phyloP scores from a whole-genome alignment of 768 basidiomycete species.

The Mycena sanguinolenta region DNA sequence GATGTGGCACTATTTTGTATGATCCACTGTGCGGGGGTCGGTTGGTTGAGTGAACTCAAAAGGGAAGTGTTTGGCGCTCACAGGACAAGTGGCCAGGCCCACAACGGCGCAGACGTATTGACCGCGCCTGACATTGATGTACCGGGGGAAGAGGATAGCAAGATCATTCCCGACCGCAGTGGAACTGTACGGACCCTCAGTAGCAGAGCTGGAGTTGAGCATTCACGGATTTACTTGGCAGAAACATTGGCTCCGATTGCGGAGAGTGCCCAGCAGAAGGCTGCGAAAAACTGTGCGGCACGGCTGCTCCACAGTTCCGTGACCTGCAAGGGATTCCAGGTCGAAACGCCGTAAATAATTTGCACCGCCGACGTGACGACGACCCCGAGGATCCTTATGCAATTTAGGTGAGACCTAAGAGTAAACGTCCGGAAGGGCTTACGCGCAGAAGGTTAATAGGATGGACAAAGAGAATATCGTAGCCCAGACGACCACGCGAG shows the following conservation, averaged over 20 bases:
- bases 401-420: background rate
- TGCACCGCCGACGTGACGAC: constrained; percentile 72
- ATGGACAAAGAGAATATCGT: constrained; percentile 37
- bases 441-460: constrained; percentile 39
- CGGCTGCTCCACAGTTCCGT: constrained; percentile 75
- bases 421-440: constrained; percentile 29
- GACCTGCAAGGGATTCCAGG: constrained; percentile 49
- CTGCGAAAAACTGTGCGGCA: constrained; percentile 73
- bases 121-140: constrained; percentile 54
- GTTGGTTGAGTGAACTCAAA: constrained; percentile 36
- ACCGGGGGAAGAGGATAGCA: constrained; percentile 65
- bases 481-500: constrained; percentile 36
- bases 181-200: constrained; percentile 20
- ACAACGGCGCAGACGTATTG: constrained; percentile 70
- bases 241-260: constrained; percentile 37
- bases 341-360: constrained; percentile 61
- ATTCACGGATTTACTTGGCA: constrained; percentile 29
- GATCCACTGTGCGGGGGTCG: constrained; percentile 57
- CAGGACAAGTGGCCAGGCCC: constrained; percentile 68
- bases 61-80: background rate
- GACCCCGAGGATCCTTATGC: constrained; percentile 58
- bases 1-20: constrained; percentile 63
- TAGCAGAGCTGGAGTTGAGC: background rate
- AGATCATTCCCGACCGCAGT: constrained; percentile 47
- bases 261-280: constrained; percentile 42